phyloP scores from a whole-genome alignment of 768 basidiomycete genomes.

The Megacollybia marginata region DNA sequence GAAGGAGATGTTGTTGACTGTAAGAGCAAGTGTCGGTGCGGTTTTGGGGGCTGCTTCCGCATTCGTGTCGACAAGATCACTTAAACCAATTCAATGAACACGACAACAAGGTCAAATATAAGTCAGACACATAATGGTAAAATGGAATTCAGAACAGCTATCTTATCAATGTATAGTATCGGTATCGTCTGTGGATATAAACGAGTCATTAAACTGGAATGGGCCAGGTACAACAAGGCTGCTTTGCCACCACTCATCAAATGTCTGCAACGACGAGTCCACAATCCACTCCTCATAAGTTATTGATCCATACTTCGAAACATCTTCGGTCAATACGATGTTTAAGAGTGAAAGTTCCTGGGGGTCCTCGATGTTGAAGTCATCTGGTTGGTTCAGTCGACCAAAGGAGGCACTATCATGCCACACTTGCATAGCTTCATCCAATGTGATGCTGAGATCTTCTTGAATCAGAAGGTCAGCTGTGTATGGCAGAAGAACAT shows the following conservation, averaged over 20 bases:
- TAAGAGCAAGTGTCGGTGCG: too few species aligned
- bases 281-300: neutral
- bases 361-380: neutral
- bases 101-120: too few species aligned
- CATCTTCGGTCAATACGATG: neutral
- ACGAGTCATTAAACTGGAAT: neutral
- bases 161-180: neutral
- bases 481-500: neutral
- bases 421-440: neutral
- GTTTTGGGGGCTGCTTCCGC: too few species aligned
- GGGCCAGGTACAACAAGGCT: neutral
- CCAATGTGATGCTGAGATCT: neutral
- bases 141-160: too few species aligned
- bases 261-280: neutral
- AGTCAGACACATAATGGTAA: too few species aligned
- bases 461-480: neutral
- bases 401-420: neutral
- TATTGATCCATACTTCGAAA: neutral
- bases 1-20: too few species aligned
- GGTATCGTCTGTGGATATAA: constrained; percentile 2
- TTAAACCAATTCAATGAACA: too few species aligned
- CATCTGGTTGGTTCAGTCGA: neutral
- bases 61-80: too few species aligned
- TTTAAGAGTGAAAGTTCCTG: neutral
- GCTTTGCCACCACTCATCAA: neutral